Evolutionary conservation across 257 asterid genomes (phyloP).

Genomic region (Capsicum rhomboideum): DNA sequence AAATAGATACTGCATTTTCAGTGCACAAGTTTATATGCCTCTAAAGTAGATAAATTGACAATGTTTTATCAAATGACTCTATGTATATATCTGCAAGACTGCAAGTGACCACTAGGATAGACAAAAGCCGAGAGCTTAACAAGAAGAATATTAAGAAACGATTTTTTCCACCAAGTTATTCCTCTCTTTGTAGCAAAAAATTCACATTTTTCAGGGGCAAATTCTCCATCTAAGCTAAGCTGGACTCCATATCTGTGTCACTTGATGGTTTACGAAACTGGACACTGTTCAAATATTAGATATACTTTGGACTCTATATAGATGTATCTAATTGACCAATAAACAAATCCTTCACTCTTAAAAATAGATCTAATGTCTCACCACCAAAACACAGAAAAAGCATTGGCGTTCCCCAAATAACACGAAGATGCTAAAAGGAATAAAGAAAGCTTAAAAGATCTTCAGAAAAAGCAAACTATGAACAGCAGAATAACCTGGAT

Average conservation of each 20-base stretch:
- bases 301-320: background rate
- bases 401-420: background rate
- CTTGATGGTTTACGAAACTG: background rate
- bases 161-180: background rate
- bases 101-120: background rate
- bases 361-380: background rate
- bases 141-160: background rate
- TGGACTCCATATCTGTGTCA: background rate
- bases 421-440: background rate
- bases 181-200: background rate
- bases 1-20: background rate
- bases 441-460: background rate
- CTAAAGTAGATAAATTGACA: background rate
- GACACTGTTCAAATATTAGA: background rate
- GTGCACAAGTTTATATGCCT: background rate
- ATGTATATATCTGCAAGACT: background rate
- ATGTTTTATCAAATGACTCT: background rate
- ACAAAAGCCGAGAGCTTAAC: background rate
- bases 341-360: background rate
- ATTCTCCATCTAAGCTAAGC: background rate
- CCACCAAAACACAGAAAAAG: background rate
- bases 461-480: background rate
- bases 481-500: slow-evolving; percentile 52
- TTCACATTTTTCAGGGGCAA: background rate
- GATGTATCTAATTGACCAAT: background rate